A percentile compares a stretch with the other conserved stretches of the same genome.
Conservation (phyloP, 2,329 filamentous ascomycete genomes). For the Colletotrichum shisoi region DNA sequence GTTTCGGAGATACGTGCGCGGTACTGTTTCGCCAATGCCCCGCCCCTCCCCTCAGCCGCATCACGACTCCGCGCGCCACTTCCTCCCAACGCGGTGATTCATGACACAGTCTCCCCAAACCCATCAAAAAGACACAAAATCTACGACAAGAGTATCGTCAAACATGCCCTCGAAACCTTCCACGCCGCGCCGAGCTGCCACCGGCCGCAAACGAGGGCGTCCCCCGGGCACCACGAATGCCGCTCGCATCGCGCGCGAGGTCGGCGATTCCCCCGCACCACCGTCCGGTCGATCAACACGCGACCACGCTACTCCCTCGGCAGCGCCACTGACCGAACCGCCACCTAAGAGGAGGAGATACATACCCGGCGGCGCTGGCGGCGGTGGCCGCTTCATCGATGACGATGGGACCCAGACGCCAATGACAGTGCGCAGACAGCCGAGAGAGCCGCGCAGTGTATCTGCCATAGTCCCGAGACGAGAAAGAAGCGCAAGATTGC, state of each 20-base stretch:
- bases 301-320: slow-evolving; percentile 40
- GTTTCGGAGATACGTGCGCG: slow-evolving; percentile 39
- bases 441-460: slow-evolving; percentile 46
- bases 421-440: slow-evolving; percentile 49
- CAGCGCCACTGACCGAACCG: slow-evolving; percentile 56
- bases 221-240: slow-evolving; percentile 56
- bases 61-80: slow-evolving; percentile 41
- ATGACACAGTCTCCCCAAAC: slow-evolving; percentile 17
- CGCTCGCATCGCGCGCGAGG: slow-evolving; percentile 52
- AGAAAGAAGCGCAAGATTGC: slow-evolving; percentile 65
- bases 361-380: slow-evolving; percentile 84
- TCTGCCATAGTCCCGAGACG: slow-evolving; percentile 61
- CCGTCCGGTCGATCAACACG: slow-evolving; percentile 48
- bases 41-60: slow-evolving; percentile 39
- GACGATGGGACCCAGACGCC: slow-evolving; percentile 69
- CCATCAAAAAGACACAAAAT: slow-evolving; percentile 34
- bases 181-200: slow-evolving; percentile 53
- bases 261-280: slow-evolving; percentile 46
- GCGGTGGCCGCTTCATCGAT: slow-evolving; percentile 84
- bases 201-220: slow-evolving; percentile 58
- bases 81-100: slow-evolving; percentile 42
- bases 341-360: slow-evolving; percentile 78
- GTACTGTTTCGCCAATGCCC: slow-evolving; percentile 39
- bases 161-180: slow-evolving; percentile 49
- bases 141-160: slow-evolving; percentile 12